Conservation (phyloP, 176 grass and related monocot genomes). For the Thinopyrum elongatum region DNA sequence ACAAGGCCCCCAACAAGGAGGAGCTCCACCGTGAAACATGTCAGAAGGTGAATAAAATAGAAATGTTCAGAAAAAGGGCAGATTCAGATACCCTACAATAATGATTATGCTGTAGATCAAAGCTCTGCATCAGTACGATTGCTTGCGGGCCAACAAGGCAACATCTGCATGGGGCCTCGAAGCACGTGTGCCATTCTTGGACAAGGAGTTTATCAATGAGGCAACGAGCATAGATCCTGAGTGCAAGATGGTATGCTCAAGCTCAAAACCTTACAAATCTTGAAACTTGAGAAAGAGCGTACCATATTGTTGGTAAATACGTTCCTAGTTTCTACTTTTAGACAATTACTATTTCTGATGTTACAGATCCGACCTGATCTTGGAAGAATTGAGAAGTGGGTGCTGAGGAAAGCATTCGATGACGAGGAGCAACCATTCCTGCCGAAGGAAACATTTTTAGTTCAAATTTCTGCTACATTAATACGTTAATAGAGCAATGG, state of each 20-base stretch:
- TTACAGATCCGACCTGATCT: constrained; percentile 64
- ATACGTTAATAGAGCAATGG: not conserved
- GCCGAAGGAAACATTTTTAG: constrained; percentile 48
- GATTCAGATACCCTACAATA: not conserved
- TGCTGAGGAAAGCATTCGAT: constrained; percentile 76
- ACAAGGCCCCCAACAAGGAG: too few species aligned
- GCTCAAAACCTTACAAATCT: not conserved
- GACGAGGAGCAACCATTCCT: constrained; percentile 64
- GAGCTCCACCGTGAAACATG: too few species aligned
- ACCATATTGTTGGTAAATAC: not conserved
- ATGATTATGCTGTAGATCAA: constrained; percentile 47
- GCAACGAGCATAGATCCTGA: constrained; percentile 79
- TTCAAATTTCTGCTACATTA: not conserved
- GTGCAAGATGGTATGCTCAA: constrained; percentile 64
- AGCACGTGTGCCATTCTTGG: constrained; percentile 79
- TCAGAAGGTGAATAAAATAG: constrained; percentile 40
- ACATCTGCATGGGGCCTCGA: constrained; percentile 85
- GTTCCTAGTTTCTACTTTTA: not conserved
- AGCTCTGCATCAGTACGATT: constrained; percentile 81
- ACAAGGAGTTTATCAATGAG: constrained; percentile 71
- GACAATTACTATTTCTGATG: not conserved
- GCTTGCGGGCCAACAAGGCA: constrained; percentile 75
- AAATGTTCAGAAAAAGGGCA: not conserved
- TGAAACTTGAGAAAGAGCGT: not conserved
- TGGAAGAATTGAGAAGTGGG: constrained; percentile 81